Base-by-base conservation (phyloP, 345 rosid genomes). In the Hibiscus trionum region DNA sequence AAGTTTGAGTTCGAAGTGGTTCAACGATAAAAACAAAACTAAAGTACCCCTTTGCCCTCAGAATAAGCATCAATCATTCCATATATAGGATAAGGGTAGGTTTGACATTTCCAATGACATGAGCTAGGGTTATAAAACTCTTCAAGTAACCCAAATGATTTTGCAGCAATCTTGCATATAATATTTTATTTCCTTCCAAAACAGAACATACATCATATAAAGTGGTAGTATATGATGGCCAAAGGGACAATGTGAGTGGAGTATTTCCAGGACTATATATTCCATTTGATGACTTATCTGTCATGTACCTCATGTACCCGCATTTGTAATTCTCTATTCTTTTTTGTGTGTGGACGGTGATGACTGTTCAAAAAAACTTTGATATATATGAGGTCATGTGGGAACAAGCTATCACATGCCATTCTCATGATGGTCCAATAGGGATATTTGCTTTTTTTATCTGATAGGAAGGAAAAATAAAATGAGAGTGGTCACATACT, bases 231-330 rank as follows among this genome's bases (percentile, higher is more conserved):
- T 42, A 17, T 42, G 69, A 65, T 44, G 69, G 1, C 17, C 29
- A 5, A 15, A 27, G 6, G 16, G 55, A 37, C 58, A 44, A 58
- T 68, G 73, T 33, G 69, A 75, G 60, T 47, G 73, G 73, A 26
- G 24, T 76, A 56, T 65, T 72, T 44, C 53, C 37, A 72, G 4
- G 11, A 12, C 33, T 46, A 17, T 35, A 66, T 33, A 61, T 72
- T 73, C 72, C 35, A 61, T 44, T 73, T 70, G 27, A 64, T 66
- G 56, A 61, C 66, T 53, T 61, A 16, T 49, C 44, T 33, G 67
- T 74, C 76, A 52, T 24, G 71, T 66, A 66, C 70, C 66, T 31
- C 71, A 39, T 61, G 79, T 75, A 72, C 81, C 69, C 53, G 11
- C 42, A 26, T 59, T 11, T 27, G 46, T 26, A 67, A 29, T 14